Base-by-base conservation (phyloP, 2,329 filamentous ascomycete genomes). In the Monosporascus sp. region DNA sequence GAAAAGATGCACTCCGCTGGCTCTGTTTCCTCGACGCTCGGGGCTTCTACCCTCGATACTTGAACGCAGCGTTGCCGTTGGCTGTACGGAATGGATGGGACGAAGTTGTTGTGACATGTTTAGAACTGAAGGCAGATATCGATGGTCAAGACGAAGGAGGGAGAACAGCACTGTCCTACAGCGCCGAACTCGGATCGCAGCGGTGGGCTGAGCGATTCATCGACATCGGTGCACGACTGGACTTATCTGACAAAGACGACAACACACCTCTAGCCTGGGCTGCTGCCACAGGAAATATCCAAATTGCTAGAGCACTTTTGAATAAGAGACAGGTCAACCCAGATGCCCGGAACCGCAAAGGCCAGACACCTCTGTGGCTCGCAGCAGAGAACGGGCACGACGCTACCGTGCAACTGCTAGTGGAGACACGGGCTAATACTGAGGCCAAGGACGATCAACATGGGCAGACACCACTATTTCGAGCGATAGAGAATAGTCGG, bases 51-150 rank as follows among this genome's bases (percentile, higher is more conserved):
- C 51, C 49, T 5, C n/a, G 44, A 2, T 2, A 17, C 1, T 47
- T 60, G 3, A 43, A 49, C 40, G 24, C 46, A 20, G 54, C 53
- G 11, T 48, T 61, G 17, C 51, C 55, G 1, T 52, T 58, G n/a
- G 54, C 54, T 8, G 50, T 55, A 3, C 50, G 56, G 9, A 56
- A 60, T 48, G 44, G 46, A 17, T 60, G 56, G 59, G 35, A 11
- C 1, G 54, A 59, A 48, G 45, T 59, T 2, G 31, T 55, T 7
- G 45, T 47, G 11, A 50, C 37, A 0, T 46, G 58, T n/a, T 37
- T 60, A 15, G 49, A 60, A 43, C 35, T 61, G 47, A 46, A 43
- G 9, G 56, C 52, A 40, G 49, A 55, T 15, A 22, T 40, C 1
- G 41, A 53, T 28, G 55, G 51, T 28, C 45, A 52, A 45, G 56